Base-by-base conservation (phyloP, 306 rosid genomes). In the Carpinus fangiana region DNA sequence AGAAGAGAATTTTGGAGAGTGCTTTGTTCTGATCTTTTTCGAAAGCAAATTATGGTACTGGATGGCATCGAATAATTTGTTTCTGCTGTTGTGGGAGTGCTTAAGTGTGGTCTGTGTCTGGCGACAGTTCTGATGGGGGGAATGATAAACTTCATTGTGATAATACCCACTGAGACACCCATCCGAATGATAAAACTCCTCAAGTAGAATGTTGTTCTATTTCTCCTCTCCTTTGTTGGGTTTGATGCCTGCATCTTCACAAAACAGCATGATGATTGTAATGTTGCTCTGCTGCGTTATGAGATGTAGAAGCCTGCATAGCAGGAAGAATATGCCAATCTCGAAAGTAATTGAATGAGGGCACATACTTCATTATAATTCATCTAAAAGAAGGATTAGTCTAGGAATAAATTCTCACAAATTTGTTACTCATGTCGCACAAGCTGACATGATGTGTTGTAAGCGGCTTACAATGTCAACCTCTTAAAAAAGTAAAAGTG, bases 361-460 rank as follows among this genome's bases (percentile, higher is more conserved):
- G 12, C 28, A 12, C 14, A 48, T 16, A 18, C 21, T 66, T 38
- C 26, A 17, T 46, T 36, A 50, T 69, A 46, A 18, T 26, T 43
- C 34, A 41, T 54, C 41, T 57, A 57, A 57, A 21, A 48, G 12
- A 48, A 48, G 52, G 16, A 2, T 48, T 10, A 48, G 52, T 48
- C 52, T 48, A 48, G 4, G 6, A 38, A 38, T 38, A 38, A 4
- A 4, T 38, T 38, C 6, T 0, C 43, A 38, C 43, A 4, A 4
- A 38, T 38, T 38, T 3, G 3, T 38, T 38, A 38, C 43, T 38
- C 43, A 38, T 38, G 43, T 38, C 6, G 3, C 7, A 38, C 43
- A 6, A 0, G 5, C 6, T 4, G 43, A 38, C 69, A 84, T 93
- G 73, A 93, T 2, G 34, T 38, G 0, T 38, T 38, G 5, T 38